These are phyloP conservation scores for Evernia prunastri DNA, from an alignment of 495 filamentous ascomycete genomes.

Conservation along the genomic window DNA sequence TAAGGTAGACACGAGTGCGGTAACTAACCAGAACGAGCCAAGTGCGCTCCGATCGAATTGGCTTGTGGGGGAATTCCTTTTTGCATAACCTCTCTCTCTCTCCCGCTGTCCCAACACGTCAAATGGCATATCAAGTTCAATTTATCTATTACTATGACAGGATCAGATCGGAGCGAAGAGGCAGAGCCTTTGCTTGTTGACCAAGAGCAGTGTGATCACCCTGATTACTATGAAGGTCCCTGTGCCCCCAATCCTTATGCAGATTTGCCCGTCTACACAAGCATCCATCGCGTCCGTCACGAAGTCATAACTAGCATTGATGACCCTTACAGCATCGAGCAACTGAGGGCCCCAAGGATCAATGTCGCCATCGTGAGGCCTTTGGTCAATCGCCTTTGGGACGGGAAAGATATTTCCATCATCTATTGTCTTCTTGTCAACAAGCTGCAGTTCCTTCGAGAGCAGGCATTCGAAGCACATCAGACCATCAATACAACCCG, in stretches of 20 bases:
- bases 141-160: constrained; percentile 8
- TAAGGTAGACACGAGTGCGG: no score
- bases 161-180: constrained; percentile 7
- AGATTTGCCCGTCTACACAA: constrained; percentile 45
- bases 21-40: neutral
- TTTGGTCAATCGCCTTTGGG: constrained; percentile 62
- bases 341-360: constrained; percentile 61
- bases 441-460: constrained; percentile 57
- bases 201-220: constrained; percentile 5
- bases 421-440: constrained; percentile 71
- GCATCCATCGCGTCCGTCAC: constrained; percentile 40
- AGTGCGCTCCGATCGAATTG: neutral
- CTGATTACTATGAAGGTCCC: constrained; percentile 11
- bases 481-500: constrained; percentile 63
- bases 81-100: no score
- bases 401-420: constrained; percentile 60
- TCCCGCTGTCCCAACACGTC: no score
- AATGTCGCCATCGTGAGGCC: constrained; percentile 64
- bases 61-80: no score
- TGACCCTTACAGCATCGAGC: constrained; percentile 60
- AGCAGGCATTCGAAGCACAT: constrained; percentile 59
- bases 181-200: constrained; percentile 8
- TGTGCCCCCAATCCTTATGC: constrained; percentile 32
- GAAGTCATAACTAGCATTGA: constrained; percentile 41
- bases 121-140: neutral